A percentile compares a stretch with the other conserved stretches of the same genome.
Evolutionary conservation across 108 stramenopile species (phyloP).

Genomic region (Cyclotella baltica): DNA sequence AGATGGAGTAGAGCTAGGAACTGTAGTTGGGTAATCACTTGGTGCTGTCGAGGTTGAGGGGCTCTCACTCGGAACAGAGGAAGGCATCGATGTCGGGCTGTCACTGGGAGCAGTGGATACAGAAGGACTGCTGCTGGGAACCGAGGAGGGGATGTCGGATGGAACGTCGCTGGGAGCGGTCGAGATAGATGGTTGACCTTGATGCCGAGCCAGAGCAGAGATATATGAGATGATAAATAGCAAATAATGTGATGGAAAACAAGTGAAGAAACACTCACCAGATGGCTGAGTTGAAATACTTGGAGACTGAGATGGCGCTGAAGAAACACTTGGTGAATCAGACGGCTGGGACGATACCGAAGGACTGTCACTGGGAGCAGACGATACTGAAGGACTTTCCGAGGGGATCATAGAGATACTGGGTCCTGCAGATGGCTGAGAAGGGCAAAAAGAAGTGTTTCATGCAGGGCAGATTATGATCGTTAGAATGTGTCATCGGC

Average conservation of each 20-base stretch:
- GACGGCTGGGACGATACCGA: constrained; percentile 4
- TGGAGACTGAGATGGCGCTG: neutral
- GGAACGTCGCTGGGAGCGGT: neutral
- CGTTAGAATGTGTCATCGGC: neutral
- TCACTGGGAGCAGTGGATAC: neutral
- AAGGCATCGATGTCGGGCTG: neutral
- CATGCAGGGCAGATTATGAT: neutral
- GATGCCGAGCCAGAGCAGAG: neutral
- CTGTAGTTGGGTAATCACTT: neutral
- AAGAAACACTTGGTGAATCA: neutral
- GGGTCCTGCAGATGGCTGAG: neutral
- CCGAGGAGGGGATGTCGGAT: neutral
- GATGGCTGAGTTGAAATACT: neutral
- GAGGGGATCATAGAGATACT: neutral
- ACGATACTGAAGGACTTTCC: neutral
- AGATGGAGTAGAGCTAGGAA: neutral
- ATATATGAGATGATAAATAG: neutral
- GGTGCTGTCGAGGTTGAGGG: neutral
- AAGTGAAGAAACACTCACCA: neutral
- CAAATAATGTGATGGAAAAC: neutral
- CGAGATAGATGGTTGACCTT: neutral
- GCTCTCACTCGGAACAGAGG: neutral
- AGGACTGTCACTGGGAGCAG: neutral
- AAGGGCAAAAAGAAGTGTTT: neutral
- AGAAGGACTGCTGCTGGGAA: neutral